phyloP scores from a whole-genome alignment of 371 early-diverging fungal genomes.

The Mortierella sp. region DNA sequence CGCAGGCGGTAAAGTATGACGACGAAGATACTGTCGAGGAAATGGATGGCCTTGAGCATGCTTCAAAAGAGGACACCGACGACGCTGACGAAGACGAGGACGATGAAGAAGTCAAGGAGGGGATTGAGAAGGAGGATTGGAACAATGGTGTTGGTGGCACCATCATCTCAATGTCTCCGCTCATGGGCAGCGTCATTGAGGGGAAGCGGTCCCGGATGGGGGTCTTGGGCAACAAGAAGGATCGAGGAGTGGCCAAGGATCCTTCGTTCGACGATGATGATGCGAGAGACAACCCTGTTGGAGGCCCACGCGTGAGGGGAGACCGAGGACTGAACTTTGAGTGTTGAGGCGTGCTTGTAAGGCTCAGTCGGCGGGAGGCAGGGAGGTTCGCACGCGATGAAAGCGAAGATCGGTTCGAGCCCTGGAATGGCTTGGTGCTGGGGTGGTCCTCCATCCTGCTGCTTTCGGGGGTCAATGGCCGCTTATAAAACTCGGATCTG shows the following conservation, averaged over 20 bases:
- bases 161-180: conserved; percentile 32
- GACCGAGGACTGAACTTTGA: conserved; percentile 4
- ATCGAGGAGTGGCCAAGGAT: background rate
- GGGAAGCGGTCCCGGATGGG: conserved; percentile 41
- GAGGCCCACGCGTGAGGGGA: background rate
- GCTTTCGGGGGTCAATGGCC: conserved; percentile 35
- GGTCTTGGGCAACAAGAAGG: conserved; percentile 29
- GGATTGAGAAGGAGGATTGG: conserved; percentile 39
- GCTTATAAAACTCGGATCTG: conserved; percentile 40
- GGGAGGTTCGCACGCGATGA: conserved; percentile 18
- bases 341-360: conserved; percentile 1
- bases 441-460: conserved; percentile 26
- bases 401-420: conserved; percentile 21
- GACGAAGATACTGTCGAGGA: conserved; percentile 21
- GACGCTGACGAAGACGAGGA: conserved; percentile 37
- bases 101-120: conserved; percentile 19
- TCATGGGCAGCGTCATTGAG: conserved; percentile 13
- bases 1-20: conserved; percentile 36
- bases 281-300: conserved; percentile 2
- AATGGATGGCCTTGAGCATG: conserved; percentile 27
- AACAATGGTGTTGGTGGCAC: conserved; percentile 42
- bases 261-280: background rate
- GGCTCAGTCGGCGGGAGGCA: background rate
- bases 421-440: conserved; percentile 46
- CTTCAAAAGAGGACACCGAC: conserved; percentile 38